Percentiles rank a stretch among this genome's conserved stretches.
Evolutionary conservation across 257 asterid species (phyloP).

Genomic region (Sherardia arvensis): DNA sequence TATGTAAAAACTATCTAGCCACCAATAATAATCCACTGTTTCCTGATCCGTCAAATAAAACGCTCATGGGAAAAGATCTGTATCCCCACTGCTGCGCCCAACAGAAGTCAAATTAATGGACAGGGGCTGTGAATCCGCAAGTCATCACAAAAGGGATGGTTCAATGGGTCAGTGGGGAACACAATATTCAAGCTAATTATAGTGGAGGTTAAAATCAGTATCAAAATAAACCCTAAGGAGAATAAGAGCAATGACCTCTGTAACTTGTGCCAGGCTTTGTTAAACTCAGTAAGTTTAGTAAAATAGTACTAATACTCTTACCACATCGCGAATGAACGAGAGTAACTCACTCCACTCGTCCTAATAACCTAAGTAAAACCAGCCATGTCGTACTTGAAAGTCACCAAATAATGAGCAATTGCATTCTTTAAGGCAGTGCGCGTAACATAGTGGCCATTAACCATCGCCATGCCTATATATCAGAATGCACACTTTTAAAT

Average conservation of each 20-base stretch:
- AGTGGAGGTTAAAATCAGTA: constrained; percentile 47
- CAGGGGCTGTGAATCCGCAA: constrained; percentile 74
- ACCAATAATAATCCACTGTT: constrained; percentile 92
- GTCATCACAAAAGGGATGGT: constrained; percentile 84
- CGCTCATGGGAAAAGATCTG: constrained; percentile 61
- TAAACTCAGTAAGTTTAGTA: too few relatives aligned
- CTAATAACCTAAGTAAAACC: too few relatives aligned
- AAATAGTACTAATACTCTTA: too few relatives aligned
- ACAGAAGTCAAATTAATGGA: constrained; percentile 40
- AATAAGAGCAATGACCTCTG: constrained; percentile 41
- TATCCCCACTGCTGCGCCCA: constrained; percentile 26
- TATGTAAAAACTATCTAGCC: too few relatives aligned
- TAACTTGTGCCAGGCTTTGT: constrained; percentile 62
- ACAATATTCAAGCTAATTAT: constrained; percentile 62
- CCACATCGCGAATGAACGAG: too few relatives aligned
- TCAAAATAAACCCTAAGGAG: constrained; percentile 29
- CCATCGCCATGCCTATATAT: too few relatives aligned
- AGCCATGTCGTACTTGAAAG: too few relatives aligned
- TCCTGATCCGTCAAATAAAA: constrained; percentile 85
- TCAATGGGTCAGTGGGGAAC: constrained; percentile 52
- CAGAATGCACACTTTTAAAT: too few relatives aligned
- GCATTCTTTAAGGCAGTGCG: too few relatives aligned
- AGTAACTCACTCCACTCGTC: too few relatives aligned
- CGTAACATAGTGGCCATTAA: too few relatives aligned
- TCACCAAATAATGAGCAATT: too few relatives aligned